Evolutionary conservation across 495 filamentous ascomycete genomes (phyloP).

Genomic region (Penicillium egyptiacum): DNA sequence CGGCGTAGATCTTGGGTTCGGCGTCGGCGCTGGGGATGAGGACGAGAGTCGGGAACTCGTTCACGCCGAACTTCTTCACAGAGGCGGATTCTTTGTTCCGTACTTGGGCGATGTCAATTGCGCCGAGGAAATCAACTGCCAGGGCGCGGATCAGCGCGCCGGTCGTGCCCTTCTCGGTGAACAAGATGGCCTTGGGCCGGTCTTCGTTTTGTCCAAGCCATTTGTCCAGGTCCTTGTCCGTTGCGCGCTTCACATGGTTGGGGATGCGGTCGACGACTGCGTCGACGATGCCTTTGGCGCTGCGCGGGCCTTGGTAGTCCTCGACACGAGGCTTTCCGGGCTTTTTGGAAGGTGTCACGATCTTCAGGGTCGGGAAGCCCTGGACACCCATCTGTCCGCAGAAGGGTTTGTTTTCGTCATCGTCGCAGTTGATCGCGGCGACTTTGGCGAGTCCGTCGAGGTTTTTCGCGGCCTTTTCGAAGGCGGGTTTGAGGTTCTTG

Average conservation of each 20-base stretch:
- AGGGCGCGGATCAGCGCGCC: conserved; percentile 78
- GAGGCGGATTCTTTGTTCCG: conserved; percentile 76
- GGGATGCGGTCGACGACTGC: conserved; percentile 83
- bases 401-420: conserved; percentile 87
- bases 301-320: conserved; percentile 85
- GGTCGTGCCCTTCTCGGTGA: conserved; percentile 90
- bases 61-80: conserved; percentile 71
- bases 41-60: conserved; percentile 75
- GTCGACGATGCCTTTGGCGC: conserved; percentile 82
- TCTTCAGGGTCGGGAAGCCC: conserved; percentile 96
- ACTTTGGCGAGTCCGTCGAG: conserved; percentile 91
- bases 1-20: conserved; percentile 71
- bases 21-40: conserved; percentile 73
- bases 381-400: conserved; percentile 87
- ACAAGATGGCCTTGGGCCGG: conserved; percentile 82
- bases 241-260: conserved; percentile 81
- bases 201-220: conserved; percentile 75
- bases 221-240: conserved; percentile 73
- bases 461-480: conserved; percentile 87
- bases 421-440: conserved; percentile 93
- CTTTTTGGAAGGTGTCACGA: conserved; percentile 81
- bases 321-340: conserved; percentile 80
- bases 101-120: conserved; percentile 79
- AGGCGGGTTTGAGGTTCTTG: conserved; percentile 90
- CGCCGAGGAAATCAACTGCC: conserved; percentile 88